Percentiles rank a stretch among this genome's conserved stretches.
Conservation (phyloP, 768 basidiomycete species). For the Suillus cothurnatus region DNA sequence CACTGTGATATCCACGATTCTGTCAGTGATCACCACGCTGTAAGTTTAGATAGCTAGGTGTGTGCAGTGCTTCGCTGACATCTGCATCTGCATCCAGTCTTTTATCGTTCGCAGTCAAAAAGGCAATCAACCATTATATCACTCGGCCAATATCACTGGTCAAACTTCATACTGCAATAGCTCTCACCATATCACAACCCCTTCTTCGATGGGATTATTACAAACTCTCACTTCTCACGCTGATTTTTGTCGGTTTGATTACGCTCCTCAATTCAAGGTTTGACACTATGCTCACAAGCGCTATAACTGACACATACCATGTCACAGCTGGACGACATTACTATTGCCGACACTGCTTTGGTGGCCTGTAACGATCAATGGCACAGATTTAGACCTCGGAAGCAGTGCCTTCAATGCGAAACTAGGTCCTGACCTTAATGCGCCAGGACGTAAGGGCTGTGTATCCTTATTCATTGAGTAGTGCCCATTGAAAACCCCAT, state of each 20-base stretch:
- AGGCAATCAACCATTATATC: background rate
- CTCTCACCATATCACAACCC: background rate
- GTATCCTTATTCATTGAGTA: background rate
- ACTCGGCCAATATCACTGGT: background rate
- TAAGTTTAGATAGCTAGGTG: background rate
- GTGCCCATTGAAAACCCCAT: background rate
- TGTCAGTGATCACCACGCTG: background rate
- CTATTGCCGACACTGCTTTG: background rate
- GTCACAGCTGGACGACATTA: background rate
- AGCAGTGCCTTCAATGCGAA: background rate
- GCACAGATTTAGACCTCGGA: background rate
- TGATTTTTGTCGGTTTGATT: background rate
- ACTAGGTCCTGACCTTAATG: background rate
- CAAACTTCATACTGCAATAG: background rate
- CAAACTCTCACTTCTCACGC: background rate
- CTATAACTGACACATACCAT: background rate
- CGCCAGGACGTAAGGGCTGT: background rate
- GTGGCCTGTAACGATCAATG: background rate
- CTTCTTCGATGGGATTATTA: background rate
- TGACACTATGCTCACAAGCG: background rate
- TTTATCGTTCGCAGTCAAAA: background rate
- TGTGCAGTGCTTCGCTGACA: background rate
- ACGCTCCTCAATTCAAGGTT: background rate
- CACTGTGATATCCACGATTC: background rate
- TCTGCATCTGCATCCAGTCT: background rate